phyloP scores from a whole-genome alignment of 345 rosid genomes.

The Acer negundo region DNA sequence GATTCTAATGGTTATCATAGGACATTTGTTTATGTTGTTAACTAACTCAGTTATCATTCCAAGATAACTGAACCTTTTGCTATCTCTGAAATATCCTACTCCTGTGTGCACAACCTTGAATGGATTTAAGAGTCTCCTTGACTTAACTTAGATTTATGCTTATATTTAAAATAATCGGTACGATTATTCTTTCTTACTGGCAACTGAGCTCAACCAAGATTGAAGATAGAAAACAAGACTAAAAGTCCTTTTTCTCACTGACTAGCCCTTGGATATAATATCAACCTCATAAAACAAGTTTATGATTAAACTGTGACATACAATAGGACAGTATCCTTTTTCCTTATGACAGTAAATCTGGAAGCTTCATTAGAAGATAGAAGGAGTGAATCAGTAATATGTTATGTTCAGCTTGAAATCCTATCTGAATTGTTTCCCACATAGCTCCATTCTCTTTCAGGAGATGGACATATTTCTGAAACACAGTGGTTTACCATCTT shows the following conservation, averaged over 20 bases:
- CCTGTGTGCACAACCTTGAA: not conserved
- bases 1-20: slow-evolving; percentile 4
- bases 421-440: not conserved
- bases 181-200: not conserved
- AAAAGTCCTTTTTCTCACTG: not conserved
- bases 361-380: not conserved
- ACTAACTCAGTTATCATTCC: not conserved
- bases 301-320: not conserved
- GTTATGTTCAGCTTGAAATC: not conserved
- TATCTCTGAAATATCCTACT: not conserved
- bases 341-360: not conserved
- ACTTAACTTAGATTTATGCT: not conserved
- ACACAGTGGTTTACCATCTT: not conserved
- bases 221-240: not conserved
- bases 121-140: slow-evolving; percentile 12
- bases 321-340: not conserved
- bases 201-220: not conserved
- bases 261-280: not conserved
- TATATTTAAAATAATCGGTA: no score
- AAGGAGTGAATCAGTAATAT: not conserved
- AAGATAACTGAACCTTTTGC: not conserved
- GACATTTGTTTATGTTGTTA: not conserved
- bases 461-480: not conserved
- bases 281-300: not conserved
- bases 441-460: not conserved